A percentile compares a stretch with the other conserved stretches of the same genome.
phyloP scores from a whole-genome alignment of 179 eudicot species.

The Heliamphora pulchella region DNA sequence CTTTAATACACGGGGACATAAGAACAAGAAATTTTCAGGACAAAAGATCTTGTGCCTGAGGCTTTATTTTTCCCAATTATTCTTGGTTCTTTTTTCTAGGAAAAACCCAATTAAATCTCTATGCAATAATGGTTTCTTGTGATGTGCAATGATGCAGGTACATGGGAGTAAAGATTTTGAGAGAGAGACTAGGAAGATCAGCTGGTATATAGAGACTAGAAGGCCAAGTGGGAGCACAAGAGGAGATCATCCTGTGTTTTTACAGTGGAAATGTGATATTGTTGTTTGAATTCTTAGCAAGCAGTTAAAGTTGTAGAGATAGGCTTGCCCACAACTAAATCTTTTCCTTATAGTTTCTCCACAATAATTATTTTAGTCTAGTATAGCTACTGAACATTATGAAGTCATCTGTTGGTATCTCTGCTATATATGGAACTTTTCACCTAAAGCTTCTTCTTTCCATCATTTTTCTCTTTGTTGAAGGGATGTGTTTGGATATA shows the following conservation, averaged over 20 bases:
- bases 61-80: no score
- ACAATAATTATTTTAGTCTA: not conserved
- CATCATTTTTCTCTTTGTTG: not conserved
- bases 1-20: no score
- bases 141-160: constrained; percentile 46
- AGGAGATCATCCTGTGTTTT: constrained; percentile 15
- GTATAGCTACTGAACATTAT: not conserved
- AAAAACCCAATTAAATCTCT: not conserved
- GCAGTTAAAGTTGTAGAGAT: constrained; percentile 31
- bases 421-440: not conserved
- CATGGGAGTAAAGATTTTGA: constrained; percentile 91
- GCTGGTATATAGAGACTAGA: constrained; percentile 36
- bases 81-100: not conserved
- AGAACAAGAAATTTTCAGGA: no score
- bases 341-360: not conserved
- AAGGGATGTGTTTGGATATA: not conserved
- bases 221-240: constrained; percentile 7
- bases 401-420: not conserved
- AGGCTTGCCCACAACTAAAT: constrained; percentile 23
- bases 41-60: no score
- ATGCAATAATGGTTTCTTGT: constrained; percentile 4
- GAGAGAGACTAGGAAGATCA: constrained; percentile 62
- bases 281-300: constrained; percentile 28
- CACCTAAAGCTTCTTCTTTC: not conserved
- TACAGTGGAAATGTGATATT: not conserved